Conservation (phyloP, 108 stramenopile species). For the Skeletonema costatum region DNA sequence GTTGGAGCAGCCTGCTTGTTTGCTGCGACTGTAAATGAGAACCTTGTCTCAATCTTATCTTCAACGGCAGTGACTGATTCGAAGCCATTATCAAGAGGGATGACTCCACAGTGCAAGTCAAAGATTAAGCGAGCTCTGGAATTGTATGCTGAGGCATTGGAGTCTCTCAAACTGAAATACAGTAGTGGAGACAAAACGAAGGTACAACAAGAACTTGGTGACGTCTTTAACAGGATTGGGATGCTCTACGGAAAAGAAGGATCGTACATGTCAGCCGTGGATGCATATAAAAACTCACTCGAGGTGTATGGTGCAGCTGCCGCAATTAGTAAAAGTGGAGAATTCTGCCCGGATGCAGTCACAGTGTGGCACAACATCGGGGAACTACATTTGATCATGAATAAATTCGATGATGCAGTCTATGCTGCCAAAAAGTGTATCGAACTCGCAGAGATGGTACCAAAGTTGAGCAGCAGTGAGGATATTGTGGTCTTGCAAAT, state of each 20-base stretch:
- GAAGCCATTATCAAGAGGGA: not conserved
- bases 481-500: slow-evolving; percentile 15
- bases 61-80: not conserved
- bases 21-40: slow-evolving; percentile 39
- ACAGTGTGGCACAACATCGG: slow-evolving; percentile 37
- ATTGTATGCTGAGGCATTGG: slow-evolving; percentile 37
- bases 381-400: slow-evolving; percentile 15
- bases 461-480: slow-evolving; percentile 1
- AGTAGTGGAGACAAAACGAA: not conserved
- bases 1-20: slow-evolving; percentile 37
- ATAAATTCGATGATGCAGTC: slow-evolving; percentile 29
- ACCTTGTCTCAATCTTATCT: slow-evolving; percentile 10
- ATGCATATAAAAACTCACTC: slow-evolving; percentile 37
- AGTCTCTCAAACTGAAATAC: slow-evolving; percentile 34
- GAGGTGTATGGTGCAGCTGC: slow-evolving; percentile 21
- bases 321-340: not conserved
- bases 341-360: slow-evolving; percentile 29
- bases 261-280: slow-evolving; percentile 21
- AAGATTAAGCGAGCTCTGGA: slow-evolving; percentile 42
- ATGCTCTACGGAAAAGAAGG: slow-evolving; percentile 35
- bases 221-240: slow-evolving; percentile 37
- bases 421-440: slow-evolving; percentile 20
- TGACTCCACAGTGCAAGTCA: slow-evolving; percentile 27
- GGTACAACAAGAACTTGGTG: slow-evolving; percentile 30
- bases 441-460: slow-evolving; percentile 15